Evolutionary conservation across 805 yeast species (phyloP), one percentile per base, ranked within the genome.

Genomic region (Saccharomycopsis sp.): DNA sequence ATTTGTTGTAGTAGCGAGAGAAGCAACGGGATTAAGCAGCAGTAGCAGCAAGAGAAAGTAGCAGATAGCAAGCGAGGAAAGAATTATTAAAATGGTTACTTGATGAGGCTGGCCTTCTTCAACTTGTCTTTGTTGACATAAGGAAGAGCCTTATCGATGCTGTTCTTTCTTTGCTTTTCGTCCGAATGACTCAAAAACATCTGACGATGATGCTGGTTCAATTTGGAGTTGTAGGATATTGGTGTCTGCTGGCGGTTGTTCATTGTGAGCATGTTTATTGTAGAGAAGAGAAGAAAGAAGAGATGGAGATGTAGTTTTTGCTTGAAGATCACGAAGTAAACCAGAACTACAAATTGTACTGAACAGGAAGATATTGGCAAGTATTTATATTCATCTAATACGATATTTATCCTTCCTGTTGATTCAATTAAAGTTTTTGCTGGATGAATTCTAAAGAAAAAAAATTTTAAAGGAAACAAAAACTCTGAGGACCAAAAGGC

Each of bases 111-210:
- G 49, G 58, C 53, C 55, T 50, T 56, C 38, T 56, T 49, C 25
- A 49, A 38, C 17, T 56, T 56, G 50, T 56, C 58, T 22, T 56
- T 50, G 35, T 29, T 23, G n/a, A 56, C 23, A 25, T 50, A 56
- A 9, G 58, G 58, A 38, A 56, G 25, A 23, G 58, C 58, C 25
- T 56, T 56, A 29, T 56, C 58, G 25, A 56, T 56, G 22, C 41
- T 50, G 3, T 44, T 29, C 49, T 56, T 29, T 50, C 58, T 49
- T 14, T 47, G 44, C 47, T 49, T 47, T 47, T 56, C 58, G 22
- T 56, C 58, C 19, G 47, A 50, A 51, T 34, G 23, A 19, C 54
- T 15, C 15, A 47, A 51, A 29, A 50, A 56, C 58, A 56, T 56
- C 34, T 56, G 19, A 9, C 29, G 25, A 25, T 56, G 58, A 35